Evolutionary conservation across 2,329 filamentous ascomycete species (phyloP).

Genomic region (Orbilia javanica): DNA sequence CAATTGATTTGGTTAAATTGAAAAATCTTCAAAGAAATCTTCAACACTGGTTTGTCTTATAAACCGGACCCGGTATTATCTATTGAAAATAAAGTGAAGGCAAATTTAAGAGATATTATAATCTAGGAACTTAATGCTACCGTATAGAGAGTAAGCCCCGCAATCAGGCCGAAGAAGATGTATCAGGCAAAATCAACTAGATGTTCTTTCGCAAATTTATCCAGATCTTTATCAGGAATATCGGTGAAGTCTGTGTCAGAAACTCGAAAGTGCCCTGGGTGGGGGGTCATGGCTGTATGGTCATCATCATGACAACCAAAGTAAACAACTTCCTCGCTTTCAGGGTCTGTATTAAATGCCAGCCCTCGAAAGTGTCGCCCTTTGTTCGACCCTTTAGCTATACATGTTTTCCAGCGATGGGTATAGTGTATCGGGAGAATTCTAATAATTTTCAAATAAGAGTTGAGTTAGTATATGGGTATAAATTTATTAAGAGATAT

Average conservation of each 20-base stretch:
- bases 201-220: not conserved
- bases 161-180: not conserved
- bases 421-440: constrained; percentile 4
- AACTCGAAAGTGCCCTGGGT: constrained; percentile 30
- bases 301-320: constrained; percentile 22
- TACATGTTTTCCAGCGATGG: constrained; percentile 19
- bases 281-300: constrained; percentile 9
- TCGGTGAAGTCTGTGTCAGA: not conserved
- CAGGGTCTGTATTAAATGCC: not conserved
- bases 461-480: not conserved
- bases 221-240: constrained; percentile 8
- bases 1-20: no score
- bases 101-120: no score
- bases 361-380: constrained; percentile 18
- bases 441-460: constrained; percentile 4
- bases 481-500: no score
- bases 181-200: not conserved
- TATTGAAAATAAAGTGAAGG: not conserved
- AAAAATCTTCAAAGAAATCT: no score
- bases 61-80: no score
- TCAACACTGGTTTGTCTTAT: no score
- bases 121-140: not conserved
- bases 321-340: constrained; percentile 4
- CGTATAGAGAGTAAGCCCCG: not conserved
- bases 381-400: not conserved